phyloP scores from a whole-genome alignment of 2,329 filamentous ascomycete species.

The Trichoderma sp. region DNA sequence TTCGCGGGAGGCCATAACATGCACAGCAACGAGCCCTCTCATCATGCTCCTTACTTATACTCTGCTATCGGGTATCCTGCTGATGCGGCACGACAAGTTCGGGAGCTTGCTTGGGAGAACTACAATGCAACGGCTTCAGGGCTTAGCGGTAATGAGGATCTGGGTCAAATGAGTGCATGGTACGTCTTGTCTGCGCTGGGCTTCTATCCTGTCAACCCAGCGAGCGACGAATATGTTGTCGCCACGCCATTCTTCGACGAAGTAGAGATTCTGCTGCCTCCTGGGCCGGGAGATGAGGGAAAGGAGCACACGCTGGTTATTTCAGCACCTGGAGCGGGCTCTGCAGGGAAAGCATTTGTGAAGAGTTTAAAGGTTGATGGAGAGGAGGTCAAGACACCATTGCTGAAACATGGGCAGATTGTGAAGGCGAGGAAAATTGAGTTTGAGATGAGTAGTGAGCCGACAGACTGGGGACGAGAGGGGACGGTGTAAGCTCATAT shows the following conservation, averaged over 20 bases:
- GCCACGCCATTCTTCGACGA: conserved; percentile 50
- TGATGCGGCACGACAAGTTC: conserved; percentile 42
- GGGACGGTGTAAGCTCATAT: conserved; percentile 9
- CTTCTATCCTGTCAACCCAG: conserved; percentile 50
- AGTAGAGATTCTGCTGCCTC: conserved; percentile 42
- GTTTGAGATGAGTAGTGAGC: conserved; percentile 48
- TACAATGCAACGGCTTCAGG: conserved; percentile 51
- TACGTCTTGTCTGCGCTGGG: conserved; percentile 50
- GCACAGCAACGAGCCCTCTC: conserved; percentile 51
- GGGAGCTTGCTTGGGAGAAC: conserved; percentile 32
- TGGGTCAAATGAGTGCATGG: conserved; percentile 54
- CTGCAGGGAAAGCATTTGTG: conserved; percentile 41
- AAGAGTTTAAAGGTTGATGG: conserved; percentile 46
- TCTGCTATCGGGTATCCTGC: conserved; percentile 45
- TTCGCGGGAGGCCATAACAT: conserved; percentile 49
- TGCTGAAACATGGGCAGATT: conserved; percentile 45
- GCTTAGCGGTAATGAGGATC: conserved; percentile 50
- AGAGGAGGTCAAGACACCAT: conserved; percentile 34
- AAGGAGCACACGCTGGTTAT: conserved; percentile 39
- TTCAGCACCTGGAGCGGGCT: conserved; percentile 43
- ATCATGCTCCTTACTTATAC: conserved; percentile 51
- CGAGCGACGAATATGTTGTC: conserved; percentile 48
- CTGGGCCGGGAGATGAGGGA: conserved; percentile 28
- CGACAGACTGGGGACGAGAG: conserved; percentile 32
- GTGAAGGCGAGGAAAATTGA: conserved; percentile 42